Evolutionary conservation across 2,329 filamentous ascomycete genomes (phyloP).

Genomic region (Stachybotrys elegans): DNA sequence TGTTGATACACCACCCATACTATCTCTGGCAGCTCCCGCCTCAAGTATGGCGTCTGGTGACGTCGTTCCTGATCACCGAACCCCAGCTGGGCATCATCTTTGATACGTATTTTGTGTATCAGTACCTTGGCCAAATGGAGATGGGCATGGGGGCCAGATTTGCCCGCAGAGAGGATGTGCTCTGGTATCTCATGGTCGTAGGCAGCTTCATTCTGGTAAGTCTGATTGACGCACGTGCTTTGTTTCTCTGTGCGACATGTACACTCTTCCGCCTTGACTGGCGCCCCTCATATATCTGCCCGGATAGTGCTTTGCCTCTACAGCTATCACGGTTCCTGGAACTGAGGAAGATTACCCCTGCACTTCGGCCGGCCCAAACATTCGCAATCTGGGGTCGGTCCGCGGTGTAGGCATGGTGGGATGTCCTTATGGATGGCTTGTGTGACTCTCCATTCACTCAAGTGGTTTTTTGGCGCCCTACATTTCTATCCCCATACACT

Average conservation of each 20-base stretch:
- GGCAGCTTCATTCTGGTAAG: conserved; percentile 70
- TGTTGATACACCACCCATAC: conserved; percentile 47
- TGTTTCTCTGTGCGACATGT: too few species aligned
- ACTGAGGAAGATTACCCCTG: conserved; percentile 76
- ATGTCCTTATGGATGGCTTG: conserved; percentile 67
- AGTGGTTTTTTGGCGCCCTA: conserved; percentile 60
- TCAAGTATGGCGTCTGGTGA: conserved; percentile 37
- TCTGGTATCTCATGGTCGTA: conserved; percentile 76
- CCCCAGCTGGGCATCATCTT: conserved; percentile 51
- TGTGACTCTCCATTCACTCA: conserved; percentile 53
- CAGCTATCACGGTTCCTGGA: conserved; percentile 82
- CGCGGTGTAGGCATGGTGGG: conserved; percentile 72
- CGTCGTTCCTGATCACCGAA: conserved; percentile 36
- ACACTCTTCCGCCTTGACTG: conserved; percentile 8
- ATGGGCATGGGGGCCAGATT: conserved; percentile 67
- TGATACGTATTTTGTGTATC: conserved; percentile 73
- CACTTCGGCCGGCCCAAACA: conserved; percentile 55
- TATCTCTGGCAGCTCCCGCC: conserved; percentile 47
- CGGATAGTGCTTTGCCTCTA: conserved; percentile 61
- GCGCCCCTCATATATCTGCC: conserved; percentile 65
- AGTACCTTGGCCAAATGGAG: conserved; percentile 72
- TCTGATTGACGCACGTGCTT: conserved; percentile 20
- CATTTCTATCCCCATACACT: conserved; percentile 33
- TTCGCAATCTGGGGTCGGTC: conserved; percentile 62
- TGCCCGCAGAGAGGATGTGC: conserved; percentile 67